Percentiles rank a stretch among this genome's conserved stretches.
Evolutionary conservation across 495 filamentous ascomycete genomes (phyloP).

Genomic region (Podospora comata): DNA sequence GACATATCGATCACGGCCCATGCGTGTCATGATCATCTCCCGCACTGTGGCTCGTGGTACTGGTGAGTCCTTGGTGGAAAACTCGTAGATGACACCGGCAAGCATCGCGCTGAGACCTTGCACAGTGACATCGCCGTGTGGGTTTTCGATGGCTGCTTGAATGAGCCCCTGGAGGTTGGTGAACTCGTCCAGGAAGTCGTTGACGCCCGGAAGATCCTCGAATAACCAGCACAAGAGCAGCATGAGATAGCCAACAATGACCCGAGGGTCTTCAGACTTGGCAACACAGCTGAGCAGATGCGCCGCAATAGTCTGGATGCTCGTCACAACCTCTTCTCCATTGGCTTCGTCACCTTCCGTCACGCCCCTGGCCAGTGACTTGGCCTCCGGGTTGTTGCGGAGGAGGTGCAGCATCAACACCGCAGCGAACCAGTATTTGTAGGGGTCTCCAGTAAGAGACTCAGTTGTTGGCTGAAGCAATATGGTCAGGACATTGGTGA

Average conservation of each 20-base stretch:
- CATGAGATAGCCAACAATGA: constrained; percentile 86
- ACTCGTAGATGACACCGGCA: constrained; percentile 90
- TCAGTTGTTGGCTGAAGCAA: constrained; percentile 62
- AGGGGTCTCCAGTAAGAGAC: constrained; percentile 68
- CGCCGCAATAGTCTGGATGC: constrained; percentile 79
- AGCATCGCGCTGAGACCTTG: constrained; percentile 81
- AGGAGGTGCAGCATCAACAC: constrained; percentile 89
- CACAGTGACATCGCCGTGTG: constrained; percentile 62
- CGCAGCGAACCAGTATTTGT: constrained; percentile 86
- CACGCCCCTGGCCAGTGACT: constrained; percentile 73
- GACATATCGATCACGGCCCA: constrained; percentile 86
- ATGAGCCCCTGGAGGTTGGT: constrained; percentile 84
- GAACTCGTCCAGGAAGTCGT: constrained; percentile 94
- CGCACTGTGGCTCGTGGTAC: constrained; percentile 80
- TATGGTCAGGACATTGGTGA: constrained; percentile 86
- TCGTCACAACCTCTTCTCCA: constrained; percentile 94
- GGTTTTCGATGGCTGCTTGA: constrained; percentile 55
- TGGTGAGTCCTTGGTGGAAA: constrained; percentile 94
- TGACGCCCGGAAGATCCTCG: constrained; percentile 85
- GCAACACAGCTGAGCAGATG: constrained; percentile 67
- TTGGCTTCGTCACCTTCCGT: constrained; percentile 84
- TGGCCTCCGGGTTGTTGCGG: constrained; percentile 75
- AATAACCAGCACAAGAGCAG: constrained; percentile 90
- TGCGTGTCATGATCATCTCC: constrained; percentile 69
- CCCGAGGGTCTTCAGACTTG: constrained; percentile 77